phyloP scores from a whole-genome alignment of 1,139 yeast genomes.

The Kurtzmaniella quercitrusa region DNA sequence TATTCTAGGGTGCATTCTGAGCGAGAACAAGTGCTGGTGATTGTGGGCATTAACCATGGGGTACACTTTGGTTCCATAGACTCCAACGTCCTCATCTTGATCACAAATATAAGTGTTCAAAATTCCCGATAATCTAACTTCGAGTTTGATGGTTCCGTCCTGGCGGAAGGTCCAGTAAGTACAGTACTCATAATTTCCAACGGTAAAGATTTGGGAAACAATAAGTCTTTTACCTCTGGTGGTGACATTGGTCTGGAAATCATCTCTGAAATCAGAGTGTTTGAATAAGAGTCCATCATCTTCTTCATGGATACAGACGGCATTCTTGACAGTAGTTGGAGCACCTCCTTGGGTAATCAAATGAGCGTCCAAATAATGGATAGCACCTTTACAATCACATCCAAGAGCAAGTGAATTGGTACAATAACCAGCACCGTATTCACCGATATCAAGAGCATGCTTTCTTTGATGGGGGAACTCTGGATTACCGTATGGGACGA shows the following conservation, averaged over 20 bases:
- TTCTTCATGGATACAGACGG: slow-evolving; percentile 83
- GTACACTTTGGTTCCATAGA: slow-evolving; percentile 78
- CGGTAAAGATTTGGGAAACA: slow-evolving; percentile 76
- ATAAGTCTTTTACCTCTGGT: slow-evolving; percentile 73
- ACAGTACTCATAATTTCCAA: slow-evolving; percentile 82
- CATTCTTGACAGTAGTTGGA: slow-evolving; percentile 67
- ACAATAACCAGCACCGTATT: slow-evolving; percentile 83
- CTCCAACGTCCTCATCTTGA: slow-evolving; percentile 62
- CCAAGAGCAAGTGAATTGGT: slow-evolving; percentile 75
- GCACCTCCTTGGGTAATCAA: slow-evolving; percentile 64
- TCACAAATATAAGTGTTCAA: slow-evolving; percentile 64
- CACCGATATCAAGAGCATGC: slow-evolving; percentile 84
- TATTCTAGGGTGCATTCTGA: slow-evolving; percentile 74
- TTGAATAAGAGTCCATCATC: slow-evolving; percentile 68
- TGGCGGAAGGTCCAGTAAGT: slow-evolving; percentile 79
- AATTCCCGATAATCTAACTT: slow-evolving; percentile 76
- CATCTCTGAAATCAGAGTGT: slow-evolving; percentile 82
- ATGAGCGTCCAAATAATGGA: slow-evolving; percentile 75
- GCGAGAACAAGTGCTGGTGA: slow-evolving; percentile 77
- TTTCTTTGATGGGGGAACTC: slow-evolving; percentile 79
- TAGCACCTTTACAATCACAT: slow-evolving; percentile 82
- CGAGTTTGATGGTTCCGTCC: slow-evolving; percentile 78
- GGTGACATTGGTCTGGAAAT: slow-evolving; percentile 67
- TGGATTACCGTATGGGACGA: slow-evolving; percentile 80
- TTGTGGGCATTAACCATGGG: slow-evolving; percentile 82